phyloP scores from a whole-genome alignment of 495 filamentous ascomycete genomes.

The Trichoderma reesei region DNA sequence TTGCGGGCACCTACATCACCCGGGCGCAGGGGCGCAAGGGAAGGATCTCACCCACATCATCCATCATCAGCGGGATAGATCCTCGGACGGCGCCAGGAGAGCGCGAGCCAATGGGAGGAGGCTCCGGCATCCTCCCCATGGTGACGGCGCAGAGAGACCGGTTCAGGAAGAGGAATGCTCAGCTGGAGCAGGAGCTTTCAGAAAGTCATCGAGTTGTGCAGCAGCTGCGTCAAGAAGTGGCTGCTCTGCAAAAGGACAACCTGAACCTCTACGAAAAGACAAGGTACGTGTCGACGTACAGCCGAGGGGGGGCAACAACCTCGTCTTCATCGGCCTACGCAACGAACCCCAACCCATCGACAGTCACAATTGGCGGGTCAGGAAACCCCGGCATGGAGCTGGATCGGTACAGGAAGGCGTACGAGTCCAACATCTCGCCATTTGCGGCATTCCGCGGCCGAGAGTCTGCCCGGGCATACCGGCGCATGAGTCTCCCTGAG shows the following conservation, averaged over 20 bases:
- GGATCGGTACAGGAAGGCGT: constrained; percentile 84
- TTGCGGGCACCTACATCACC: constrained; percentile 84
- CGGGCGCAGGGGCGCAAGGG: constrained; percentile 54
- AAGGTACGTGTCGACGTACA: constrained; percentile 89
- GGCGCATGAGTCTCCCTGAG: constrained; percentile 88
- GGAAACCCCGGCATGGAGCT: constrained; percentile 51
- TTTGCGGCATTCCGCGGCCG: constrained; percentile 91
- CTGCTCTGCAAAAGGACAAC: constrained; percentile 91
- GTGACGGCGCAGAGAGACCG: constrained; percentile 94
- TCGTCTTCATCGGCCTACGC: constrained; percentile 65
- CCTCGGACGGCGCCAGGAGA: constrained; percentile 50
- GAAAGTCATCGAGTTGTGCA: constrained; percentile 74
- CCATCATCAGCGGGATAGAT: constrained; percentile 94
- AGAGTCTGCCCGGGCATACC: constrained; percentile 85
- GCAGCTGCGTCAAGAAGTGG: constrained; percentile 80
- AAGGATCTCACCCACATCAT: constrained; percentile 83
- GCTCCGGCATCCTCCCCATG: constrained; percentile 92
- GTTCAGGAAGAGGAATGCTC: constrained; percentile 90
- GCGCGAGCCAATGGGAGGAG: constrained; percentile 67
- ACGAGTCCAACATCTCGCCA: constrained; percentile 89
- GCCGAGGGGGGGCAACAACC: constrained; percentile 48
- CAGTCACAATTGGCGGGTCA: constrained; percentile 44
- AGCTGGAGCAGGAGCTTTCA: constrained; percentile 84
- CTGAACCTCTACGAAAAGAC: constrained; percentile 96
- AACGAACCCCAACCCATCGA: constrained; percentile 61